Evolutionary conservation across 345 rosid species (phyloP).

Genomic region (Moricandia arvensis): DNA sequence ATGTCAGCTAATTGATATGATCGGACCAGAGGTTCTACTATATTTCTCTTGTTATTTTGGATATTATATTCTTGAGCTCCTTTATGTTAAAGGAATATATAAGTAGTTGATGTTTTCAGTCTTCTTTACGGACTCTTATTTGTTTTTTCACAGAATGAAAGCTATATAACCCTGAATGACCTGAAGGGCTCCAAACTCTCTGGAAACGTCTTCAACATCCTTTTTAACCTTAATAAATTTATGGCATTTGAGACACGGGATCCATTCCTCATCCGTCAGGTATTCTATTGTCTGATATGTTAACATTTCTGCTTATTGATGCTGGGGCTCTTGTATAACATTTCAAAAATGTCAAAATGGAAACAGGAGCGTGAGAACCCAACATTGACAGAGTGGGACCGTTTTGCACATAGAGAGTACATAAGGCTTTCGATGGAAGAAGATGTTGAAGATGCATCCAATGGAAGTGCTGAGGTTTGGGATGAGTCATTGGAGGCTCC

Average conservation of each 20-base stretch:
- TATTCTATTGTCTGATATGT: slow-evolving; percentile 12
- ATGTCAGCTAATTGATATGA: slow-evolving; percentile 97
- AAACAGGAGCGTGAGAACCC: slow-evolving; percentile 95
- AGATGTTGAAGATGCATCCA: slow-evolving; percentile 95
- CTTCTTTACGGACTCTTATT: neutral
- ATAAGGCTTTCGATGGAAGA: slow-evolving; percentile 98
- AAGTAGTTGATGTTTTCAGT: neutral
- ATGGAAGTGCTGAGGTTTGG: slow-evolving; percentile 99
- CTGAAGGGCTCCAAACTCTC: slow-evolving; percentile 84
- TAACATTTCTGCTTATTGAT: neutral
- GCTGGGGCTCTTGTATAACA: neutral
- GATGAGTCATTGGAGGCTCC: slow-evolving; percentile 99
- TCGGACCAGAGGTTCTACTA: slow-evolving; percentile 75
- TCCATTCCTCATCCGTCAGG: slow-evolving; percentile 97
- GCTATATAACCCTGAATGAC: slow-evolving; percentile 63
- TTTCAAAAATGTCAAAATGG: neutral
- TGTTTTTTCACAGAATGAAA: slow-evolving; percentile 57
- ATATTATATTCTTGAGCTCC: neutral
- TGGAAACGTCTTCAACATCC: slow-evolving; percentile 88
- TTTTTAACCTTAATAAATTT: slow-evolving; percentile 93
- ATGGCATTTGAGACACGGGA: slow-evolving; percentile 98
- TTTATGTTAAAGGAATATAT: neutral
- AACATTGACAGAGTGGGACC: slow-evolving; percentile 95
- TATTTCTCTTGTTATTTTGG: slow-evolving; percentile 6
- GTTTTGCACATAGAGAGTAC: slow-evolving; percentile 96